Evolutionary conservation across 257 asterid species (phyloP).

Genomic region (Ophiorrhiza pumila): DNA sequence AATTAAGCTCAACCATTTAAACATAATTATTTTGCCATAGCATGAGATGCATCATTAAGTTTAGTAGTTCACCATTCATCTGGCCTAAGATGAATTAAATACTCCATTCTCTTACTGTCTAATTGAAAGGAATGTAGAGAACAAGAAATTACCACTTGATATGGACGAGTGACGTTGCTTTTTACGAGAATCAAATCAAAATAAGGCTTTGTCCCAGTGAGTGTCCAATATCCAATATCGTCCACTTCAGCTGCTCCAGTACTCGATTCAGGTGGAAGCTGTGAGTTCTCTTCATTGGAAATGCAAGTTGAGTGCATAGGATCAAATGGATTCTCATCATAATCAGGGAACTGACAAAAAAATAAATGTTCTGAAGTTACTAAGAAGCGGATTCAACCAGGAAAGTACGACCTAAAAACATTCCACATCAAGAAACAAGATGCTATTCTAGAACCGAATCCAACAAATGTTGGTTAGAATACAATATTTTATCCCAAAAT

Average conservation of each 20-base stretch:
- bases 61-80: neutral
- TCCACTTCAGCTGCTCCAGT: conserved; percentile 10
- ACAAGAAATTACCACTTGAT: conserved; percentile 24
- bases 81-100: neutral
- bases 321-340: neutral
- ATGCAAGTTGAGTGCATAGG: neutral
- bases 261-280: neutral
- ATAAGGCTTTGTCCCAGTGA: conserved; percentile 27
- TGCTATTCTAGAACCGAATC: neutral
- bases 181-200: conserved; percentile 23
- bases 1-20: neutral
- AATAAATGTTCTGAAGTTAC: neutral
- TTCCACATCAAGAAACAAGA: neutral
- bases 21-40: neutral
- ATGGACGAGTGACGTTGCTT: conserved; percentile 10
- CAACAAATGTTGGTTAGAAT: neutral
- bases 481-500: too few species aligned
- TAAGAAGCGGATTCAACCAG: neutral
- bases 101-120: neutral
- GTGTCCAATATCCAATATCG: conserved; percentile 19
- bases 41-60: neutral
- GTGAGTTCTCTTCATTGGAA: neutral
- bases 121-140: neutral
- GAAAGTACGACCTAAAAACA: neutral
- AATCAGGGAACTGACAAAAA: neutral